These are phyloP conservation scores for Eucalyptus decipiens DNA, from an alignment of 345 rosid species.

Conservation along the genomic window DNA sequence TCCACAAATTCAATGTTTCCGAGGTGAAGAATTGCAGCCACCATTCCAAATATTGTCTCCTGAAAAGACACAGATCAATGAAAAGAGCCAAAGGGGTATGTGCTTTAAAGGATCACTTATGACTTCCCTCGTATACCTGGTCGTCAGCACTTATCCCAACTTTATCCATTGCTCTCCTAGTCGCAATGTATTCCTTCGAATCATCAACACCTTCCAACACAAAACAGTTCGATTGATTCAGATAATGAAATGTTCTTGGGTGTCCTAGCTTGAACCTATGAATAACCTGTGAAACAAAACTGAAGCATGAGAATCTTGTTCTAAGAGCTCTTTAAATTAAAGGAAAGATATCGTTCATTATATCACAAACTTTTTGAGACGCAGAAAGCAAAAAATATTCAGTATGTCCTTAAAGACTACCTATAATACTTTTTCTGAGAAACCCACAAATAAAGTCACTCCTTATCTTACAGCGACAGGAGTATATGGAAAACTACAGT, in stretches of 20 bases:
- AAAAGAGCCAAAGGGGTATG: neutral
- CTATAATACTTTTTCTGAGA: neutral
- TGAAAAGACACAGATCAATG: conserved; percentile 3
- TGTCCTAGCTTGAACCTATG: conserved; percentile 68
- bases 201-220: conserved; percentile 76
- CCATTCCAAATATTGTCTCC: conserved; percentile 86
- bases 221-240: conserved; percentile 88
- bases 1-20: conserved; percentile 91
- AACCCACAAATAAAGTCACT: neutral
- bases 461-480: neutral
- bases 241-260: conserved; percentile 82
- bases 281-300: conserved; percentile 49
- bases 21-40: conserved; percentile 90
- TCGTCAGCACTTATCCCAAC: conserved; percentile 83
- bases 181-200: conserved; percentile 67
- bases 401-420: neutral
- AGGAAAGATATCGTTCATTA: neutral
- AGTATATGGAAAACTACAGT: neutral
- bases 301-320: neutral
- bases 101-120: neutral
- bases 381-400: neutral
- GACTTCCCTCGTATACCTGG: conserved; percentile 46
- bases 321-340: neutral
- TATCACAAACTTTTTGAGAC: neutral
- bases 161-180: conserved; percentile 91